Conservation (phyloP, 2,329 filamentous ascomycete genomes). For the Clonostachys rhizophaga region DNA sequence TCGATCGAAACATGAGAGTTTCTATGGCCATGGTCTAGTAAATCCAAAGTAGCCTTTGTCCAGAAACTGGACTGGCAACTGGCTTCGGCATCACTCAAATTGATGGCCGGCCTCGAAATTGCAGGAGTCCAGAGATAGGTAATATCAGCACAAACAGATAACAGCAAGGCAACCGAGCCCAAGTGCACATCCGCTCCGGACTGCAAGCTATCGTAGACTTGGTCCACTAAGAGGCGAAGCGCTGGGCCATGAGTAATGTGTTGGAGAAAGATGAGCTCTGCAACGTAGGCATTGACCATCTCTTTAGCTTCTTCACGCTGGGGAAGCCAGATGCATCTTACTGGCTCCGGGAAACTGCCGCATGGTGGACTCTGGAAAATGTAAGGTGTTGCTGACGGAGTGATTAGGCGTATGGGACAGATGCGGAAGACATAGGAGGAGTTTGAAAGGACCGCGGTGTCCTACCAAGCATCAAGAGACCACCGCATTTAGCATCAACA, state of each 20-base stretch:
- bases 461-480: too few relatives aligned
- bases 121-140: conserved; percentile 19
- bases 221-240: conserved; percentile 14
- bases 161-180: conserved; percentile 18
- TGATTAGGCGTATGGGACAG: conserved; percentile 2
- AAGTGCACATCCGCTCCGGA: conserved; percentile 9
- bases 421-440: conserved; percentile 5
- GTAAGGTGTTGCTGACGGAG: neutral
- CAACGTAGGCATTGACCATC: conserved; percentile 22
- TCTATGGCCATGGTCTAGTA: conserved; percentile 1
- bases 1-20: conserved; percentile 7
- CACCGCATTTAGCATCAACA: neutral
- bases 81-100: neutral
- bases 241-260: conserved; percentile 24
- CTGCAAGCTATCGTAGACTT: conserved; percentile 16
- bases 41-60: conserved; percentile 4
- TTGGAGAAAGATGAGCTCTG: conserved; percentile 21
- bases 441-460: conserved; percentile 3
- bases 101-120: too few relatives aligned
- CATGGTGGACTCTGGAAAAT: neutral
- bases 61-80: conserved; percentile 3
- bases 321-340: conserved; percentile 23
- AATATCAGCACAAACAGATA: conserved; percentile 22
- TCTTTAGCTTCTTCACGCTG: conserved; percentile 19
- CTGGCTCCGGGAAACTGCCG: conserved; percentile 3